Base-by-base conservation (phyloP, 148 eudicot species). In the Chenopodium formosanum region DNA sequence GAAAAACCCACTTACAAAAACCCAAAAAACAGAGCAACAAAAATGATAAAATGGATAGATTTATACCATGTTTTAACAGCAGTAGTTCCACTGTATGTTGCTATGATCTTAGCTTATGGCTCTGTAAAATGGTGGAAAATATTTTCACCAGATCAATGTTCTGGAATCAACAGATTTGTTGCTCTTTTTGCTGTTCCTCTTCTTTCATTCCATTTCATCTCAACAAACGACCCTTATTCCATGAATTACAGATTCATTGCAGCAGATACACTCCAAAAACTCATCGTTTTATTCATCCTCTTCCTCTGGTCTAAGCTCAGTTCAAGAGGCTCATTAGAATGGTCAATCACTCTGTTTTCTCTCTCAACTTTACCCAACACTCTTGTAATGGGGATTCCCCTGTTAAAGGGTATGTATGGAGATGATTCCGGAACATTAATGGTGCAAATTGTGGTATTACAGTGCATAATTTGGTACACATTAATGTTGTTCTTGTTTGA, bases 91-190 rank as follows among this genome's bases (percentile, higher is more conserved):
- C 91, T 94, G 32, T 94, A 94, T 67, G 96, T 94, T 4, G 98
- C 98, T 40, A 94, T 94, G 98, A 90, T 94, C 82, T 80, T 94
- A 22, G 98, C 98, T n/a, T 94, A 94, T 48, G 98, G 94, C 6
- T 94, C 98, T 14, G 98, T 94, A 48, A 94, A 91, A 89, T 94
- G 97, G 97, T 94, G 97, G 97, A 90, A 90, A 80, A 94, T 94
- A 76, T 94, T 94, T 82, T 89, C 85, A 76, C 93, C 95, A 0
- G 98, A 91, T 56, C 98, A 94, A 77, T 94, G 98, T 78, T 92
- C 98, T 11, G 98, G 98, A 7, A 94, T 94, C 78, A 94, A 94
- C 86, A 84, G 96, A 25, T 94, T 94, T 56, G 95, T 94, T 0
- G 95, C 95, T 1, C 86, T 94, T 9, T 94, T 94, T 73, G 98